Conservation (phyloP, 345 rosid genomes). For the Eucalyptus tenuipes region DNA sequence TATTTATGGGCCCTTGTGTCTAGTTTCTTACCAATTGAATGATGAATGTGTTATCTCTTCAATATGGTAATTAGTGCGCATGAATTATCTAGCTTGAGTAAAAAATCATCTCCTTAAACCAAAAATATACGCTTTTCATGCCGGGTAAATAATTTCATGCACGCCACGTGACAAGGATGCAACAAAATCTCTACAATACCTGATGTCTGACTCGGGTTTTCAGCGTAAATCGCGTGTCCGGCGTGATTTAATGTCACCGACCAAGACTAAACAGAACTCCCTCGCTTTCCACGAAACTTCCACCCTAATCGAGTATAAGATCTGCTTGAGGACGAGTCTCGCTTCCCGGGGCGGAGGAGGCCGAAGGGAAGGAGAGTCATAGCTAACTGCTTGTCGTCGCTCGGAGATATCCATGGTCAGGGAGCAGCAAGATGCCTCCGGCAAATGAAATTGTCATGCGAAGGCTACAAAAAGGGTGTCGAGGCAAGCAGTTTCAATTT, state of each 20-base stretch:
- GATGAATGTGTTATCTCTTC: background rate
- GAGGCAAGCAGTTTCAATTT: background rate
- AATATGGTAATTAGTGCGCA: background rate
- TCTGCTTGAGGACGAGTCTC: background rate
- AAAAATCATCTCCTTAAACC: background rate
- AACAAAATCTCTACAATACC: background rate
- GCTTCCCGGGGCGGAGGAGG: background rate
- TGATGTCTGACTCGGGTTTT: background rate
- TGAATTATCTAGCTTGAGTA: background rate
- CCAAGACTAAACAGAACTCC: background rate
- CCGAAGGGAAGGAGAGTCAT: background rate
- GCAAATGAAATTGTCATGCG: background rate
- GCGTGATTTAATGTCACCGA: background rate
- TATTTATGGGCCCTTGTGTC: background rate
- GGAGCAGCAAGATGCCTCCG: background rate
- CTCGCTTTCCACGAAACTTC: background rate
- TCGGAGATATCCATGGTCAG: background rate
- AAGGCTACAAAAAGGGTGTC: background rate
- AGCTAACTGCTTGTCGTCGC: background rate
- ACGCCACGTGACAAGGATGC: background rate
- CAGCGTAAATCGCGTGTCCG: background rate
- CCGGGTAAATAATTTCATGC: background rate
- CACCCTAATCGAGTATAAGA: background rate
- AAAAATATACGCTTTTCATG: background rate
- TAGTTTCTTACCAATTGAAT: background rate